These are phyloP conservation scores for Teunomyces stri DNA, from an alignment of 805 yeast genomes.

Conservation along the genomic window DNA sequence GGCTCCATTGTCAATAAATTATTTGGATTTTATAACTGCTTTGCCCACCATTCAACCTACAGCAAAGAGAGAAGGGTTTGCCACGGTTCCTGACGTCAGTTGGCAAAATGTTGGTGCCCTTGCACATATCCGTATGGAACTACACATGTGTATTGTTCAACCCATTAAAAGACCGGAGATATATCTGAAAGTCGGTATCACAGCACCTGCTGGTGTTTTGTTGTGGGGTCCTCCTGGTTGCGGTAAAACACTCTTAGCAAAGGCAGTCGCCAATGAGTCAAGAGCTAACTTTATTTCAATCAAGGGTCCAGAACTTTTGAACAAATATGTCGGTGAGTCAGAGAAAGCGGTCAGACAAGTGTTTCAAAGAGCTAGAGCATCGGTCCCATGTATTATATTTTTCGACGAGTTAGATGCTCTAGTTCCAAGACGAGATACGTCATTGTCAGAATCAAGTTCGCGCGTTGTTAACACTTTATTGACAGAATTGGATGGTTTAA, in stretches of 20 bases:
- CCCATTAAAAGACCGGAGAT: conserved; percentile 92
- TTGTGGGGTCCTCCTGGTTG: conserved; percentile 99
- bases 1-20: conserved; percentile 69
- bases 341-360: conserved; percentile 94
- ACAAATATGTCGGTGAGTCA: conserved; percentile 95
- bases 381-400: conserved; percentile 90
- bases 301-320: conserved; percentile 91
- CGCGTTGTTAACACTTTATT: conserved; percentile 92
- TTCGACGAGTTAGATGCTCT: conserved; percentile 96
- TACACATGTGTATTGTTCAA: conserved; percentile 96
- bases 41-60: conserved; percentile 94
- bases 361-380: conserved; percentile 86
- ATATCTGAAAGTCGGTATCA: conserved; percentile 85
- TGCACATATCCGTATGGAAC: conserved; percentile 72
- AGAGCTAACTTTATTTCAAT: conserved; percentile 94
- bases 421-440: conserved; percentile 89
- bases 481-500: conserved; percentile 93
- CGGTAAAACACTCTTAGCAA: conserved; percentile 93
- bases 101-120: conserved; percentile 96
- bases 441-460: conserved; percentile 84
- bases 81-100: conserved; percentile 95
- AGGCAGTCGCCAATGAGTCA: conserved; percentile 97
- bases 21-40: conserved; percentile 79
- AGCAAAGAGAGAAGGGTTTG: conserved; percentile 97
- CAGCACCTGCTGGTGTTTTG: conserved; percentile 94